Evolutionary conservation across 2,329 filamentous ascomycete genomes (phyloP).

Genomic region (Fusarium sp.): DNA sequence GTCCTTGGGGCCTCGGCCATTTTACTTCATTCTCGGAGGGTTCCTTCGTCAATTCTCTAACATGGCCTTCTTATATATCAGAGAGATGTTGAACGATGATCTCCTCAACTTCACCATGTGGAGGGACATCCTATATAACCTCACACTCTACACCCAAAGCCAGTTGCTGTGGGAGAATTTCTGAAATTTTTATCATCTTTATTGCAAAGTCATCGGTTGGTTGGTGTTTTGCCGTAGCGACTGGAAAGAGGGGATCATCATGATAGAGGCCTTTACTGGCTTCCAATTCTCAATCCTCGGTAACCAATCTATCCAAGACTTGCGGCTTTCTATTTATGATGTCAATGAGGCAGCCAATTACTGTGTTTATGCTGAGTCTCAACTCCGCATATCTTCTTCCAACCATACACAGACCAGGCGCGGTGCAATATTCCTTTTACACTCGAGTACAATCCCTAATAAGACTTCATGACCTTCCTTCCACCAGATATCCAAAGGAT

Average conservation of each 20-base stretch:
- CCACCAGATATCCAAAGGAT: neutral
- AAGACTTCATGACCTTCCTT: neutral
- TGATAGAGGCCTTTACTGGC: slow-evolving; percentile 35
- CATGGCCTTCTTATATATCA: neutral
- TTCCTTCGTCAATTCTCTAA: no score
- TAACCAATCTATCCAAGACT: neutral
- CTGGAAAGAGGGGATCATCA: slow-evolving; percentile 24
- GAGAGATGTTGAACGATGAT: neutral
- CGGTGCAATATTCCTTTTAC: neutral
- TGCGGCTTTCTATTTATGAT: neutral
- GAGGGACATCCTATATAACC: slow-evolving; percentile 30
- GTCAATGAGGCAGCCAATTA: neutral
- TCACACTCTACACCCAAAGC: slow-evolving; percentile 8
- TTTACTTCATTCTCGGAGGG: no score
- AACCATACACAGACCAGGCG: neutral
- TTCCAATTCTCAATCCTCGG: slow-evolving; percentile 5
- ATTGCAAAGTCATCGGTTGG: slow-evolving; percentile 1
- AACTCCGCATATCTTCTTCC: neutral
- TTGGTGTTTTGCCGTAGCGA: neutral
- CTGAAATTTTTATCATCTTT: slow-evolving; percentile 25
- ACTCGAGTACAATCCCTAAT: neutral
- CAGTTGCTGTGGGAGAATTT: slow-evolving; percentile 15
- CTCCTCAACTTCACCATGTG: slow-evolving; percentile 19
- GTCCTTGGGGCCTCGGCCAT: no score
- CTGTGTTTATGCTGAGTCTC: slow-evolving; percentile 2